phyloP scores from a whole-genome alignment of 208 protist genomes.

The Trypanosoma melophagium region DNA sequence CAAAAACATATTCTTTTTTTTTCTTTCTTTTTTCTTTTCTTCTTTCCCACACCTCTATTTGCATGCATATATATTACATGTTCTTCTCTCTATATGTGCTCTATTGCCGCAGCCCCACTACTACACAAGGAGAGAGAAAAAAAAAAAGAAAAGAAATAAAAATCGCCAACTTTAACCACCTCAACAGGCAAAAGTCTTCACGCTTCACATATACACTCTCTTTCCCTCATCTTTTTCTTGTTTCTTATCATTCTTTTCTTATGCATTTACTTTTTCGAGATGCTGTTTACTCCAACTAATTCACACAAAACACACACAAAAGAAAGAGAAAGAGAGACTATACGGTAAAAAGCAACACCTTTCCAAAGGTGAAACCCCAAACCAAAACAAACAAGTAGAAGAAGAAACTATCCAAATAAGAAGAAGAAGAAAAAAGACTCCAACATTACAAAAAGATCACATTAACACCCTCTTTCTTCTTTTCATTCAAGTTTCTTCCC shows the following conservation, averaged over 20 bases:
- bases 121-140: no score
- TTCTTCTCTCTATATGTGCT: not conserved
- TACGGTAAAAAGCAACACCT: no score
- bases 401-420: no score
- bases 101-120: not conserved
- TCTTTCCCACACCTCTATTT: not conserved
- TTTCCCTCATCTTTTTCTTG: no score
- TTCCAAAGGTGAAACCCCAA: no score
- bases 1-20: not conserved
- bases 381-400: no score
- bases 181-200: not conserved
- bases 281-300: no score
- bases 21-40: not conserved
- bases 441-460: not conserved
- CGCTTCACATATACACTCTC: not conserved
- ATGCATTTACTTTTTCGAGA: no score
- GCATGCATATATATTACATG: not conserved
- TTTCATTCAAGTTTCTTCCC: not conserved
- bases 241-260: no score
- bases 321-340: no score
- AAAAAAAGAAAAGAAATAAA: no score
- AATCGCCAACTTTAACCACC: no score
- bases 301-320: not conserved
- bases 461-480: constrained; percentile 1
- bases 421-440: constrained; percentile 1